Conservation (phyloP, 192 early-diverging fungal species). For the Entomortierella beljakovae region DNA sequence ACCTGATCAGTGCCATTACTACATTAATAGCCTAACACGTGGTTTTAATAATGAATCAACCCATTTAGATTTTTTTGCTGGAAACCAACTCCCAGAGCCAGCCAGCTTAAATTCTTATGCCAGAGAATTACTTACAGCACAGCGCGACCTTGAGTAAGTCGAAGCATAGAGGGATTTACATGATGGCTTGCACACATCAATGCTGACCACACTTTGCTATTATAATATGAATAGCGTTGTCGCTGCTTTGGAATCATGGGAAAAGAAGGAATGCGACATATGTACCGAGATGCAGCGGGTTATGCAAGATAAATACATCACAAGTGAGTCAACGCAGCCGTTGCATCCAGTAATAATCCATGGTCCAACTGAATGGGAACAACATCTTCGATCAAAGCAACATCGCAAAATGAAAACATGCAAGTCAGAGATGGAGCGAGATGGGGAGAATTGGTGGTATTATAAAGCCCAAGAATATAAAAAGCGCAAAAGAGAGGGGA, state of each 20-base stretch:
- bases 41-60: too few species aligned
- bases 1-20: too few species aligned
- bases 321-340: conserved; percentile 13
- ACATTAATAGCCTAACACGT: too few species aligned
- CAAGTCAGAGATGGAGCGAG: conserved; percentile 54
- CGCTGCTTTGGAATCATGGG: conserved; percentile 65
- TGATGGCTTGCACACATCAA: background rate
- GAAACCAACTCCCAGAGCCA: conserved; percentile 48
- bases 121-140: conserved; percentile 47
- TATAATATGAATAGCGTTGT: conserved; percentile 29
- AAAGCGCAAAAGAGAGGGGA: conserved; percentile 46
- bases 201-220: conserved; percentile 19
- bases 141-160: conserved; percentile 55
- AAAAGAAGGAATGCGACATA: conserved; percentile 74
- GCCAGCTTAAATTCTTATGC: conserved; percentile 46
- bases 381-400: conserved; percentile 74
- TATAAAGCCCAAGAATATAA: conserved; percentile 49
- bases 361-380: conserved; percentile 80
- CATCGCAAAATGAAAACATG: conserved; percentile 64
- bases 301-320: conserved; percentile 28
- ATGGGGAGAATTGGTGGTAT: conserved; percentile 52
- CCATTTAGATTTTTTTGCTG: conserved; percentile 54
- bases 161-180: background rate
- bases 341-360: conserved; percentile 65
- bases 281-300: conserved; percentile 66